phyloP scores from a whole-genome alignment of 495 filamentous ascomycete species.

The Paragyromitra xinjiangensis region DNA sequence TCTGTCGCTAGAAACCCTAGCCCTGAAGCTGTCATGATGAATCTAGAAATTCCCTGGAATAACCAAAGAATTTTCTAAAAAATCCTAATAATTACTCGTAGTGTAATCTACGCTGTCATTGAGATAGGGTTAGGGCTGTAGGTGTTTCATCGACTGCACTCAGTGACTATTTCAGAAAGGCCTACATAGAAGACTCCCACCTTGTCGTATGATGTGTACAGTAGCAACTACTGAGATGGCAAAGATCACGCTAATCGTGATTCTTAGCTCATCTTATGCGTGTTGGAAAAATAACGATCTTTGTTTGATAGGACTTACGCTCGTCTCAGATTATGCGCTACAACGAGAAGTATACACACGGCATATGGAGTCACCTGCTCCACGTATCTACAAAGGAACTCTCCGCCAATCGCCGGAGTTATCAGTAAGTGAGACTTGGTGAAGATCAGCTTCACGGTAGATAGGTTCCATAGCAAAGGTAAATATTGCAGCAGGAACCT shows the following conservation, averaged over 20 bases:
- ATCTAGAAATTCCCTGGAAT: background rate
- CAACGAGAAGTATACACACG: slow-evolving; percentile 19
- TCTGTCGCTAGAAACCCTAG: background rate
- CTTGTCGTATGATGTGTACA: slow-evolving; percentile 13
- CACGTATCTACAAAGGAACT: slow-evolving; percentile 33
- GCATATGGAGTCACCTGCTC: slow-evolving; percentile 18
- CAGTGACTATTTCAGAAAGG: slow-evolving; percentile 17
- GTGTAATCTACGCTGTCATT: background rate
- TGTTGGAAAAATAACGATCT: slow-evolving; percentile 15
- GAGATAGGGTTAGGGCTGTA: slow-evolving; percentile 25
- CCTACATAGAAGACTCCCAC: background rate
- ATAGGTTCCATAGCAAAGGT: slow-evolving; percentile 24
- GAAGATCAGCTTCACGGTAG: slow-evolving; percentile 22
- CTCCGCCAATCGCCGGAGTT: background rate
- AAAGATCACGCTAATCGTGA: slow-evolving; percentile 42
- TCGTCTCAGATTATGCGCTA: slow-evolving; percentile 40
- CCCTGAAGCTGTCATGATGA: background rate
- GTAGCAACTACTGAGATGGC: slow-evolving; percentile 22
- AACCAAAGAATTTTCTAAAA: background rate
- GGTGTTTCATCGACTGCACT: slow-evolving; percentile 30
- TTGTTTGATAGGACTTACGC: slow-evolving; percentile 23
- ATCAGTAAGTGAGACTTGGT: slow-evolving; percentile 5
- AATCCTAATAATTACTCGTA: background rate
- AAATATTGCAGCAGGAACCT: slow-evolving; percentile 18
- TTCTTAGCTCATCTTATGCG: slow-evolving; percentile 45